Conservation (phyloP, 2,329 filamentous ascomycete species). For the Coniochaeta prunicola region DNA sequence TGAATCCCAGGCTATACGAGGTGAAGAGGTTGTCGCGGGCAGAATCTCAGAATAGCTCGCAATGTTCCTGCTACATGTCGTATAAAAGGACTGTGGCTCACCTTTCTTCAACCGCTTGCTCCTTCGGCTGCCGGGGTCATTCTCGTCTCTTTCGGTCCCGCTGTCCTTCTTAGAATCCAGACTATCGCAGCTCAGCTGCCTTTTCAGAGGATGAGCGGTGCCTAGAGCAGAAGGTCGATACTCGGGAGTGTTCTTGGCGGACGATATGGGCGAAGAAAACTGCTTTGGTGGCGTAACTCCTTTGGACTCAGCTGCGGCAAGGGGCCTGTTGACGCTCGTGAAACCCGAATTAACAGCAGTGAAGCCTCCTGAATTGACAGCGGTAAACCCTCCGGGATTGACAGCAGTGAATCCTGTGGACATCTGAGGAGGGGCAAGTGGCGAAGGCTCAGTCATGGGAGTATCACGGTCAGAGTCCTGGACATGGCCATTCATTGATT, state of each 20-base stretch:
- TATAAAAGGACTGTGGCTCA: conserved; percentile 29
- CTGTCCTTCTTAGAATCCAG: conserved; percentile 42
- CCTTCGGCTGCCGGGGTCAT: conserved; percentile 63
- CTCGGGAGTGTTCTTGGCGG: conserved; percentile 59
- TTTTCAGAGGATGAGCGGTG: conserved; percentile 61
- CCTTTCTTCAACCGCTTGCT: conserved; percentile 92
- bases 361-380: conserved; percentile 55
- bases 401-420: conserved; percentile 26
- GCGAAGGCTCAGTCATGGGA: conserved; percentile 37
- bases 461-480: conserved; percentile 40
- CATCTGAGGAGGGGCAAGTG: conserved; percentile 22
- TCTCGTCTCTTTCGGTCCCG: conserved; percentile 46
- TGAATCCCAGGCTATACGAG: neutral
- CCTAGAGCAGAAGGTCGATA: conserved; percentile 47
- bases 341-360: conserved; percentile 68
- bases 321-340: conserved; percentile 55
- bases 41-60: neutral
- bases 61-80: conserved; percentile 7
- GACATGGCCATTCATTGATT: conserved; percentile 36
- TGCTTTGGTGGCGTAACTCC: conserved; percentile 53
- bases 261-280: conserved; percentile 54
- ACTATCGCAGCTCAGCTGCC: conserved; percentile 61
- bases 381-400: conserved; percentile 47
- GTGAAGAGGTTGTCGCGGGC: neutral
- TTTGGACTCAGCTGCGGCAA: conserved; percentile 39